These are phyloP conservation scores for Hevea brasiliensis DNA, from an alignment of 345 rosid genomes.

Conservation along the genomic window DNA sequence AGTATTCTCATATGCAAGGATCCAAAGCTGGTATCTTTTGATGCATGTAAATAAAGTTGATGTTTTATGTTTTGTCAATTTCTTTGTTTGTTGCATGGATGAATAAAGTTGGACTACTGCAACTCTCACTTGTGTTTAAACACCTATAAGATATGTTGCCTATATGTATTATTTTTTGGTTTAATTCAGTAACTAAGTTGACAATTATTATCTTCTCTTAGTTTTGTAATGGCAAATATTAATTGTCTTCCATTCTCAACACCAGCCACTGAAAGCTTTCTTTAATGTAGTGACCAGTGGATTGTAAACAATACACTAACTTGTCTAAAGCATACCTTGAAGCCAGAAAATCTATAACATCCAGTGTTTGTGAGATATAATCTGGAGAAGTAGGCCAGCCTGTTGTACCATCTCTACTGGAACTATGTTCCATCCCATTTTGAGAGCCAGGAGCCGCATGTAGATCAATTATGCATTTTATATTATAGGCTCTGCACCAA, in stretches of 20 bases:
- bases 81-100: background rate
- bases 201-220: background rate
- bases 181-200: background rate
- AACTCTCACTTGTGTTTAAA: background rate
- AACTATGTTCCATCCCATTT: conserved; percentile 81
- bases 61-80: background rate
- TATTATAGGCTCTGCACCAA: conserved; percentile 54
- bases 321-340: conserved; percentile 44
- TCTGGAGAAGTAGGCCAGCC: conserved; percentile 58
- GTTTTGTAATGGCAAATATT: background rate
- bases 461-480: conserved; percentile 76
- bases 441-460: conserved; percentile 89
- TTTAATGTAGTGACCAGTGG: background rate
- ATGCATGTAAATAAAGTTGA: background rate
- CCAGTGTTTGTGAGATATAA: conserved; percentile 53
- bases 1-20: background rate
- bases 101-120: background rate
- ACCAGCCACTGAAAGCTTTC: background rate
- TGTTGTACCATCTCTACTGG: conserved; percentile 62
- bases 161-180: too few species aligned
- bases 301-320: background rate
- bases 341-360: conserved; percentile 66
- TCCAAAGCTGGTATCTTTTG: background rate
- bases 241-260: background rate
- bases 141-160: background rate